phyloP scores from a whole-genome alignment of 768 basidiomycete species.

The Leccinum olivaceopallidum region DNA sequence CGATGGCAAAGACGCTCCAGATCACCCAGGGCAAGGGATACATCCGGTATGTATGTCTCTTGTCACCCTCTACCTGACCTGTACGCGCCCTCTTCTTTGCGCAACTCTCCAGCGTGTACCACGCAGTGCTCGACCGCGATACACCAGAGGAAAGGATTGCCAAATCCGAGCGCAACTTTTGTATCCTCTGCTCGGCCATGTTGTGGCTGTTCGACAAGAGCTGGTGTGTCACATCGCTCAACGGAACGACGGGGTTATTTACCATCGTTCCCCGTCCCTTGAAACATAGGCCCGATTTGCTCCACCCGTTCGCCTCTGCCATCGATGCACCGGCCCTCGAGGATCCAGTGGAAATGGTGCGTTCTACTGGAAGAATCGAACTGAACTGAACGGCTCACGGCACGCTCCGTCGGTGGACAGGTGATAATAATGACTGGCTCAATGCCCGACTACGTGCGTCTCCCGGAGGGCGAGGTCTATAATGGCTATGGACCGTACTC shows the following conservation, averaged over 20 bases:
- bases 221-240: conserved; percentile 41
- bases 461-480: conserved; percentile 58
- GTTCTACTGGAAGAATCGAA: conserved; percentile 4
- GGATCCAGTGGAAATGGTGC: conserved; percentile 50
- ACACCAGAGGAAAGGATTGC: conserved; percentile 48
- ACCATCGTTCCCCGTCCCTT: background rate
- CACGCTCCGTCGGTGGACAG: conserved; percentile 24
- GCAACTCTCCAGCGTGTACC: conserved; percentile 47
- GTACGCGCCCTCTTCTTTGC: background rate
- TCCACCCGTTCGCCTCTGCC: conserved; percentile 69
- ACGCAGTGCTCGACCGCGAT: conserved; percentile 59
- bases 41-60: conserved; percentile 41
- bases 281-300: conserved; percentile 53
- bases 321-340: conserved; percentile 63
- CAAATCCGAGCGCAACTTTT: conserved; percentile 62
- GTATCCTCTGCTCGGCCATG: conserved; percentile 63
- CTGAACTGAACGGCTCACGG: background rate
- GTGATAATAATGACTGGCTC: conserved; percentile 47
- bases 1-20: conserved; percentile 48
- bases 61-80: background rate
- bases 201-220: conserved; percentile 60
- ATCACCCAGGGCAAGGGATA: conserved; percentile 53
- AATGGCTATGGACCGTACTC: conserved; percentile 12
- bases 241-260: background rate
- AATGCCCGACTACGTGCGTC: conserved; percentile 59